Base-by-base conservation (phyloP, 2,329 filamentous ascomycete genomes). In the Aspergillus sp. region DNA sequence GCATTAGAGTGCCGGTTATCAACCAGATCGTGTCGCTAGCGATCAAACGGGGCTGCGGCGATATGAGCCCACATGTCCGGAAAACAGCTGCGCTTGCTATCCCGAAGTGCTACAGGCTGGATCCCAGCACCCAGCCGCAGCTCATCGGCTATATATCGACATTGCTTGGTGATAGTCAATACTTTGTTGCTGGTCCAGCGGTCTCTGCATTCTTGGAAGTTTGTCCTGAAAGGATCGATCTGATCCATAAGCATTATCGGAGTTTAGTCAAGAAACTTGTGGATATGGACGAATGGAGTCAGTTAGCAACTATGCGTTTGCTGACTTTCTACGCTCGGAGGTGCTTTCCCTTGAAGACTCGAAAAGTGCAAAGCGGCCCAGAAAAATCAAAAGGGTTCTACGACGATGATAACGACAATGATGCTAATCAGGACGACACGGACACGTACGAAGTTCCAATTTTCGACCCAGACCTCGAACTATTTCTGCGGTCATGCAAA, bases 271-370 rank as follows among this genome's bases (percentile, higher is more conserved):
- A 87, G 73, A 96, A 97, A 79, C 78, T 98, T 52, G 91, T 97
- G 22, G 95, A 99, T 71, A 99, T 99, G 95, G 95, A 99, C 69
- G 95, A 99, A 76, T 99, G 95, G 95, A 90, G 92, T 42, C 95
- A 99, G 76, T 75, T 98, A 53, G 89, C 91, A 2, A 90, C 90
- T 3, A 71, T 99, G 65, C 84, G 87, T 39, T 79, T 99, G 62
- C 88, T 98, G 85, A 88, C 89, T 1, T 79, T 87, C 20, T 99
- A 99, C 73, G 87, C 90, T 2, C 85, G 95, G 54, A 89, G 85
- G 70, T 97, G 91, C 73, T 99, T 99, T 66, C 93, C 95, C 0
- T 81, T 83, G 55, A 83, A 83, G 70, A 89, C 80, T 8, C 80
- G 80, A 62, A 86, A 81, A 63, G 76, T 83, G 2, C 85, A 80